These are phyloP conservation scores for Teunomyces lycoperdinae DNA, from an alignment of 805 yeast genomes.

Conservation along the genomic window DNA sequence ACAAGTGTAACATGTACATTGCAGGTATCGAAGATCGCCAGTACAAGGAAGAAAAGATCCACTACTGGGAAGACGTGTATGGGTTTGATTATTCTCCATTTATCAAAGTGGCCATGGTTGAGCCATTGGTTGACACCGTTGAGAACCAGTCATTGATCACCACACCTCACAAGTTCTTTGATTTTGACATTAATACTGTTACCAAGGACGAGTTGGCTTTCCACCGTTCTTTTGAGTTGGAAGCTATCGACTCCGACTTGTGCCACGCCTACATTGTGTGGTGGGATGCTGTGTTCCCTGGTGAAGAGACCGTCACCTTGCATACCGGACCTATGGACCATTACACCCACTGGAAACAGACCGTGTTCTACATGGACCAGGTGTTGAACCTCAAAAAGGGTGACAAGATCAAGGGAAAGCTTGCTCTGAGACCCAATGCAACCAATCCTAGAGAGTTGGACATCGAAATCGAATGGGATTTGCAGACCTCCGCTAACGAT, in stretches of 20 bases:
- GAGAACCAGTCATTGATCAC: conserved; percentile 72
- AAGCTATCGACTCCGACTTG: conserved; percentile 73
- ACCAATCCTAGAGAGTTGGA: conserved; percentile 88
- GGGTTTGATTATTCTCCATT: conserved; percentile 96
- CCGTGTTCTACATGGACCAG: conserved; percentile 85
- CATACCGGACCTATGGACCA: conserved; percentile 93
- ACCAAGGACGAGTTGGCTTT: conserved; percentile 79
- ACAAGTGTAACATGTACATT: conserved; percentile 82
- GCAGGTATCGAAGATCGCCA: conserved; percentile 93
- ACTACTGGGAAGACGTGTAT: conserved; percentile 94
- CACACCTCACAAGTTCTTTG: conserved; percentile 66
- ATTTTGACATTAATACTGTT: conserved; percentile 87
- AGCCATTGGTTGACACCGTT: conserved; percentile 96
- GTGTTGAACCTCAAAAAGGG: conserved; percentile 75
- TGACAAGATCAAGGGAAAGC: conserved; percentile 67
- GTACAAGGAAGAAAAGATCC: conserved; percentile 86
- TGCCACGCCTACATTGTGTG: conserved; percentile 90
- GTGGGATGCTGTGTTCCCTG: conserved; percentile 92
- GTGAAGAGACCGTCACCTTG: conserved; percentile 63
- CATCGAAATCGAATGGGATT: conserved; percentile 63
- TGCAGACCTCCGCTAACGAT: conserved; percentile 43
- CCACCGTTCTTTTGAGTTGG: conserved; percentile 62
- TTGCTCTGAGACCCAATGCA: conserved; percentile 74
- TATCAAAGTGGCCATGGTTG: conserved; percentile 79
- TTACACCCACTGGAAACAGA: conserved; percentile 99